Base-by-base conservation (phyloP, 257 asterid species). In the Ocimum tenuiflorum region DNA sequence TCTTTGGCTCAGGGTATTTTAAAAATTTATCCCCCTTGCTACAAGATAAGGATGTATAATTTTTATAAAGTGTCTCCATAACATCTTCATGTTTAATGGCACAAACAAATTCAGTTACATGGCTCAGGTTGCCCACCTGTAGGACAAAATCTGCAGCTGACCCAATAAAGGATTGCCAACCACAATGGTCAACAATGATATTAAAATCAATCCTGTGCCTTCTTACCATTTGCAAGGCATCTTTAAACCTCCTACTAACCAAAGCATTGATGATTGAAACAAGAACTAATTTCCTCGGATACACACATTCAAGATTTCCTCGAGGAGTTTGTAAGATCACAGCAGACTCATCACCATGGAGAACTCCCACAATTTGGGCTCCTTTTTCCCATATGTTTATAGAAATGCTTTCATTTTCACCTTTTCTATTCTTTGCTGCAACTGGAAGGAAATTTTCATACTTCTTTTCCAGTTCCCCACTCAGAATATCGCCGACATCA, bases 301-400 rank as follows among this genome's bases (percentile, higher is more conserved):
- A 94, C 75, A 90, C 77, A 58, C 97, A 88, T 75, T 94, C 99
- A 75, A 94, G 94, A 78, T 94, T 94, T 69, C 99, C 99, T 56
- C 99, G 87, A 73, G 78, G 59, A 49, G 99, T 81, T 73, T 90
- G 99, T 46, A 94, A 70, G 68, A 94, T 78, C 73, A 94, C 80
- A 58, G 95, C 96, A 77, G 99, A 94, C 71, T 88, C 99, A 51
- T 94, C 97, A 68, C 97, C 96, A 47, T 92, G 96, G 78, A 92
- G 77, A 68, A 86, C 95, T 50, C 97, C 91, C 20, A 78, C 75
- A 67, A 92, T 73, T 52, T 72, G 86, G 22, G 99, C 85, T 50
- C 99, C 99, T 71, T 78, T 89, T 73, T 92, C 95, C 97, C 97
- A 94, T 38, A 90, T 59, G 60, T 80, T 83, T 64, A 90, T 77